A percentile compares a stretch with the other conserved stretches of the same genome.
These are phyloP conservation scores for Pseudoneurospora amorphoporcata DNA, from an alignment of 495 filamentous ascomycete species.

Conservation along the genomic window DNA sequence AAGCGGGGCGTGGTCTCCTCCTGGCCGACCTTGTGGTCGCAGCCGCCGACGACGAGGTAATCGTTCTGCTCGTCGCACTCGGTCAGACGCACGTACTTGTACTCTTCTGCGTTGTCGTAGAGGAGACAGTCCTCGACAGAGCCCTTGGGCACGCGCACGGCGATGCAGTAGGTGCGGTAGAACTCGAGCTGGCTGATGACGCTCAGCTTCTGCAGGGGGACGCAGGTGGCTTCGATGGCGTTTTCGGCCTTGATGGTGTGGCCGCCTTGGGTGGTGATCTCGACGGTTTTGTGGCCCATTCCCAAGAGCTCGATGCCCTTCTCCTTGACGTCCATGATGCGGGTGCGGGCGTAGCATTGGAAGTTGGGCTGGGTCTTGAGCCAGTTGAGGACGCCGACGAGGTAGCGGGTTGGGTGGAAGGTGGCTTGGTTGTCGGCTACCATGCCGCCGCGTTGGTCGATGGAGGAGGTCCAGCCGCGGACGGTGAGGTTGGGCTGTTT, in stretches of 20 bases:
- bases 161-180: slow-evolving; percentile 47
- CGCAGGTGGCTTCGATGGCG: slow-evolving; percentile 44
- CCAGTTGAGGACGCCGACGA: slow-evolving; percentile 40
- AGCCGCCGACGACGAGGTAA: slow-evolving; percentile 48
- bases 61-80: slow-evolving; percentile 42
- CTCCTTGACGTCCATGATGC: slow-evolving; percentile 38
- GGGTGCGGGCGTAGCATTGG: slow-evolving; percentile 41
- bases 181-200: slow-evolving; percentile 41
- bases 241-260: slow-evolving; percentile 37
- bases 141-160: slow-evolving; percentile 42
- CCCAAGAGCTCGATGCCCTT: slow-evolving; percentile 28
- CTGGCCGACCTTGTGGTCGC: slow-evolving; percentile 53
- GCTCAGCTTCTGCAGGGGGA: slow-evolving; percentile 45
- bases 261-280: slow-evolving; percentile 34
- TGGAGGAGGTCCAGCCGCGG: slow-evolving; percentile 35
- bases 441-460: slow-evolving; percentile 40
- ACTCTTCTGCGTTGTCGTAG: slow-evolving; percentile 44
- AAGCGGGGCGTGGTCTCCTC: slow-evolving; percentile 33
- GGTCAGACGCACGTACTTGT: slow-evolving; percentile 45
- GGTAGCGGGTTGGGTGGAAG: slow-evolving; percentile 49
- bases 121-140: slow-evolving; percentile 42
- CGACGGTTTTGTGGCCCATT: slow-evolving; percentile 28
- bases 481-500: slow-evolving; percentile 23
- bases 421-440: slow-evolving; percentile 42
- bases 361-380: slow-evolving; percentile 41